Base-by-base conservation (phyloP, 2,329 filamentous ascomycete genomes). In the Penicillium sp. region DNA sequence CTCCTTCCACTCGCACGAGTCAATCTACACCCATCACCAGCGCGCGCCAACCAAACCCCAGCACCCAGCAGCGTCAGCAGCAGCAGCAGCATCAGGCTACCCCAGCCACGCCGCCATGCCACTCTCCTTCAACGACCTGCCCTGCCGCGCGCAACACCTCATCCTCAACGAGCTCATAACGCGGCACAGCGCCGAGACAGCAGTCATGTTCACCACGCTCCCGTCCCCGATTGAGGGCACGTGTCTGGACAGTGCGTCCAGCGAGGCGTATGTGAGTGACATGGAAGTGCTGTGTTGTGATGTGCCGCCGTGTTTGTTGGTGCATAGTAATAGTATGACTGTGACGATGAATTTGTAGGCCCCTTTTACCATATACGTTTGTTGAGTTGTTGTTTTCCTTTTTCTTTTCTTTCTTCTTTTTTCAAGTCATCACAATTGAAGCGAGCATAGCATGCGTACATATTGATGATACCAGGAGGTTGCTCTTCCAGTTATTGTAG, bases 291-390 rank as follows among this genome's bases (percentile, higher is more conserved):
- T 96, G 57, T 93, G 88, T 70, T 83, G 87, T 65, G 87, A 83
- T 11, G 74, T 93, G 60, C 90, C 90, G 26, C 90, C 91, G 1
- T 84, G 85, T 47, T 70, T 95, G 65, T 76, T 96, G 70, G 88
- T 96, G 40, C 82, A 95, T 72, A 91, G 88, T 71, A 95, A 95
- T 72, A 91, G 86, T 66, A 91, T 95, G 88, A 95, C 90, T 16
- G 90, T 95, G 47, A 95, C 74, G 54, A 74, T 76, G 68, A 76
- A 76, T 57, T 60, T 76, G 30, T 76, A 63, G 9, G 3, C n/a
- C 18, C 18, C 18, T 21, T 20, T 18, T 40, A 33, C 12, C 6
- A 33, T 40, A n/a, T 40, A 4, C 18, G 2, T 20, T 42, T 42
- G 33, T 28, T 28, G 26, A 28, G 4, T 35, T 35, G 3, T 11